Evolutionary conservation across 768 basidiomycete genomes (phyloP).

Genomic region (Phaeolepiota aurea): DNA sequence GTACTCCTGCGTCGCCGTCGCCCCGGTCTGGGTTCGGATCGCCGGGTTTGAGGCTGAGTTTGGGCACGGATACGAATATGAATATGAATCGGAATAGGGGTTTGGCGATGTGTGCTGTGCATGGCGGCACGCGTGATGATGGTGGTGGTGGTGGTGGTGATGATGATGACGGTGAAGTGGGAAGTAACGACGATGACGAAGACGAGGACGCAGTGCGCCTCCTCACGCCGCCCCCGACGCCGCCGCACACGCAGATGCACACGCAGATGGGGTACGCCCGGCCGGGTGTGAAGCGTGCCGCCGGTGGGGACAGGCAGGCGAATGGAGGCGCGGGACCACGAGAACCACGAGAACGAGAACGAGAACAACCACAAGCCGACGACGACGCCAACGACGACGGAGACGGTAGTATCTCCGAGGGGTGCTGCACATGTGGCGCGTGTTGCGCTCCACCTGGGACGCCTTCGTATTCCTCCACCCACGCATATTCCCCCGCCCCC

Average conservation of each 20-base stretch:
- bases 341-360: too few relatives aligned
- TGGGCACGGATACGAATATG: not conserved
- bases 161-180: constrained; percentile 11
- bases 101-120: not conserved
- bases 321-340: too few relatives aligned
- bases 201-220: constrained; percentile 12
- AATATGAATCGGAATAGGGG: not conserved
- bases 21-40: too few relatives aligned
- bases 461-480: not conserved
- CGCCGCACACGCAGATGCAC: constrained; percentile 9
- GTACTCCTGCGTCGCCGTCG: too few relatives aligned
- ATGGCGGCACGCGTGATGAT: not conserved
- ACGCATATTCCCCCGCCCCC: not conserved
- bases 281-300: not conserved
- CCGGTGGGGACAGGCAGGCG: not conserved
- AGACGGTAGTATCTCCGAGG: too few relatives aligned
- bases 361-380: too few relatives aligned
- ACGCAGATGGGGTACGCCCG: not conserved
- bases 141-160: too few relatives aligned
- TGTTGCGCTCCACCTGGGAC: not conserved
- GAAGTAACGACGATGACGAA: constrained; percentile 11
- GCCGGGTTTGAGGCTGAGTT: too few relatives aligned
- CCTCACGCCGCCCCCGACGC: constrained; percentile 17
- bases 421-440: too few relatives aligned
- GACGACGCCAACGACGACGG: too few relatives aligned